Conservation (phyloP, 225 moss, liverwort and hornwort genomes). For the Thuidium tamariscinum region DNA sequence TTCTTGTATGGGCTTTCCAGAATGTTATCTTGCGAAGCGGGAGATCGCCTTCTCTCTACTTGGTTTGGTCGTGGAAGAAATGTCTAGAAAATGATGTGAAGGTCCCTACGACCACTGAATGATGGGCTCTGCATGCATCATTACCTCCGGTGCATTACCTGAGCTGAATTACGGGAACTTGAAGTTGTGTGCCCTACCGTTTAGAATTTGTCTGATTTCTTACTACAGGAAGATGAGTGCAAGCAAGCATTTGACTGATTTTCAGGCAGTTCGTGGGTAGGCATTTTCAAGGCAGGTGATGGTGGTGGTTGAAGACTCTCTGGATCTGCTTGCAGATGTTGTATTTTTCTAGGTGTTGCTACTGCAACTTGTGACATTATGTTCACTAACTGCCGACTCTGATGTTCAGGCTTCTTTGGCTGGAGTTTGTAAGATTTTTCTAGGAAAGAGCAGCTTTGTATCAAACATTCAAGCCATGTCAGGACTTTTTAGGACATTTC, state of each 20-base stretch:
- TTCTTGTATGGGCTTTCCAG: background rate
- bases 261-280: background rate
- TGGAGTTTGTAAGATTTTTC: background rate
- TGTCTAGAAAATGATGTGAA: background rate
- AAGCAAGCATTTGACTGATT: background rate
- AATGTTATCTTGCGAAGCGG: background rate
- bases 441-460: background rate
- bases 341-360: background rate
- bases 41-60: background rate
- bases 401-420: background rate
- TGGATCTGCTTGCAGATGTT: background rate
- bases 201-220: background rate
- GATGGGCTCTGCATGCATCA: background rate
- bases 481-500: background rate
- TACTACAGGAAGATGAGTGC: background rate
- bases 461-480: background rate
- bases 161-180: background rate
- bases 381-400: background rate
- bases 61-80: background rate
- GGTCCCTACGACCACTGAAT: background rate
- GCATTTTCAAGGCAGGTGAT: background rate
- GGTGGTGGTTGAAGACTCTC: background rate
- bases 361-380: background rate
- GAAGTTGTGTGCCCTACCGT: background rate
- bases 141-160: background rate